Evolutionary conservation across 2,329 filamentous ascomycete species (phyloP), one percentile per base, ranked within the genome.

Genomic region (Exophiala calicioides): DNA sequence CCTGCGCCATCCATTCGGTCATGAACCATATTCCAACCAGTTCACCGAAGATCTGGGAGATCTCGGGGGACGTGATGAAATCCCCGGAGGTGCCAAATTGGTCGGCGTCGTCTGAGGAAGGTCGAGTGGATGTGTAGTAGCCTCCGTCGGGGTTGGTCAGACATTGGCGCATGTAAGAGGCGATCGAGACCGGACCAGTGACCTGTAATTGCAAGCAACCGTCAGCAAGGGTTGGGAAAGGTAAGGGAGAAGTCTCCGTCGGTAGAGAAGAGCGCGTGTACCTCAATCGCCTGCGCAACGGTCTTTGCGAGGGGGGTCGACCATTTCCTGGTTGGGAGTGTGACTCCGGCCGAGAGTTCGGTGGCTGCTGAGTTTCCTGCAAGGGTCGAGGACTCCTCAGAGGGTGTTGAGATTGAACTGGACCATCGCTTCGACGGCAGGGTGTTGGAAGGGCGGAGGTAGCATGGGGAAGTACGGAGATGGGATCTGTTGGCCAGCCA

Each of bases 111-210:
- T 54, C 39, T 18, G 47, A 47, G 50, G 81, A 70, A 43, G 78
- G 77, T 32, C 84, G 77, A 18, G 82, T 80, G 4, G 85, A 81
- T 1, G 90, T 97, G 70, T 98, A 98, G 72, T 98, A 98, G 43
- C 93, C 93, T 48, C 89, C 90, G 29, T 89, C 72, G 52, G 93
- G 88, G 8, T 88, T 87, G 1, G 93, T 98, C 55, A 98, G 80
- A 66, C 91, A 96, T 84, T 97, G 95, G 65, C 93, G 90, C 93
- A 98, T 98, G 68, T 90, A 98, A 41, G 89, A 85, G 4, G 93
- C 90, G 51, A 98, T 80, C 1, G 93, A 88, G 20, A 97, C 83
- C 3, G 93, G 91, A 0, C 93, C 93, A 8, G 93, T 97, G 30
- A 85, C 81, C 82, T 87, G 58, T 29, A 20, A 10, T 9, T 18